Evolutionary conservation across 106 monocot genomes (phyloP).

Genomic region (Acorus gramineus): DNA sequence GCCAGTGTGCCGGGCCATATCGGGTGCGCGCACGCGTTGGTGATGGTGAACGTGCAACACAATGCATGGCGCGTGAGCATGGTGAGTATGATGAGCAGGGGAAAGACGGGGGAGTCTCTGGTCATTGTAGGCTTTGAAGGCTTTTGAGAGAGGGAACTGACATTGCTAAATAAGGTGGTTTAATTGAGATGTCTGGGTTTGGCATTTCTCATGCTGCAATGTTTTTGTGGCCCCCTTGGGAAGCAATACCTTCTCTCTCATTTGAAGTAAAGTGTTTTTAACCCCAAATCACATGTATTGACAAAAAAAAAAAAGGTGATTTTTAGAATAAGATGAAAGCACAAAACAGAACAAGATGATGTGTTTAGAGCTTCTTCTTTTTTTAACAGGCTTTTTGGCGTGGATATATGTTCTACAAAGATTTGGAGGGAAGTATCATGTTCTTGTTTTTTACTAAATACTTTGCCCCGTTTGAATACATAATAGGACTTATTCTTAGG

Average conservation of each 20-base stretch:
- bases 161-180: neutral
- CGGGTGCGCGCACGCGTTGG: constrained; percentile 58
- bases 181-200: constrained; percentile 16
- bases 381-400: no score
- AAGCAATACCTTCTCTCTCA: constrained; percentile 40
- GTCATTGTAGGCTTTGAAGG: constrained; percentile 2
- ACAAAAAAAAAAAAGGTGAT: no score
- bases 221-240: constrained; percentile 17
- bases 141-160: neutral
- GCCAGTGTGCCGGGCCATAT: constrained; percentile 81
- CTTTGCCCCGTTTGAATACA: no score
- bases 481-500: no score
- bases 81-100: neutral
- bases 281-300: no score
- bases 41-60: constrained; percentile 40
- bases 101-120: neutral
- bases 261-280: constrained; percentile 12
- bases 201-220: constrained; percentile 23
- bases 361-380: neutral
- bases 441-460: no score
- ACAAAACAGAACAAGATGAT: neutral
- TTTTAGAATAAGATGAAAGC: no score
- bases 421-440: no score
- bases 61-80: neutral
- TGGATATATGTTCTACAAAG: no score